Percentiles rank a stretch among this genome's conserved stretches.
Conservation (phyloP, 192 early-diverging fungal species). For the Helicostylum pulchrum region DNA sequence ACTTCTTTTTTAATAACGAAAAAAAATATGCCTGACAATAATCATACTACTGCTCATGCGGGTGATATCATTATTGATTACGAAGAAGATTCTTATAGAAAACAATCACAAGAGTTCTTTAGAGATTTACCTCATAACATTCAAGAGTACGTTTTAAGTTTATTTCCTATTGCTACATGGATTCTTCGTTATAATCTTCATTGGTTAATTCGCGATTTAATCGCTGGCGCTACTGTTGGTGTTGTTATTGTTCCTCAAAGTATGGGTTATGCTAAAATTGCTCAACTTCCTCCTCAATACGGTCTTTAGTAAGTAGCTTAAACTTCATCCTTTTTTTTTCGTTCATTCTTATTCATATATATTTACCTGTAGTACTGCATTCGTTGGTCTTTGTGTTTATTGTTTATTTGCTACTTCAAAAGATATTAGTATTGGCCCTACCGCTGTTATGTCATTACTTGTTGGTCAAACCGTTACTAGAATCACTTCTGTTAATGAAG, state of each 20-base stretch:
- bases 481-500: slow-evolving; percentile 21
- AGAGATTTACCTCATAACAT: slow-evolving; percentile 23
- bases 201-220: slow-evolving; percentile 53
- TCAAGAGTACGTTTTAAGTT: slow-evolving; percentile 19
- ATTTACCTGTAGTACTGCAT: slow-evolving; percentile 43
- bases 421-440: slow-evolving; percentile 67
- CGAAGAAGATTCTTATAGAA: slow-evolving; percentile 20
- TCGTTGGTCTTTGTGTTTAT: slow-evolving; percentile 56
- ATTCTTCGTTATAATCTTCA: slow-evolving; percentile 37
- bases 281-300: slow-evolving; percentile 64
- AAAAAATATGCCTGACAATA: neutral
- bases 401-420: slow-evolving; percentile 78
- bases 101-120: slow-evolving; percentile 11
- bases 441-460: slow-evolving; percentile 74
- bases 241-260: slow-evolving; percentile 73
- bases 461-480: slow-evolving; percentile 64
- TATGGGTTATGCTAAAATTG: slow-evolving; percentile 74
- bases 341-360: neutral
- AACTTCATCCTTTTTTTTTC: neutral
- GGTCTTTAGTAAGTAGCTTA: slow-evolving; percentile 79
- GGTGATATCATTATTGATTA: slow-evolving; percentile 33
- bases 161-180: slow-evolving; percentile 39
- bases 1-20: neutral
- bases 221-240: slow-evolving; percentile 77
- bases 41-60: neutral